Conservation (phyloP, 768 basidiomycete species). For the Naganishia friedmannii region DNA sequence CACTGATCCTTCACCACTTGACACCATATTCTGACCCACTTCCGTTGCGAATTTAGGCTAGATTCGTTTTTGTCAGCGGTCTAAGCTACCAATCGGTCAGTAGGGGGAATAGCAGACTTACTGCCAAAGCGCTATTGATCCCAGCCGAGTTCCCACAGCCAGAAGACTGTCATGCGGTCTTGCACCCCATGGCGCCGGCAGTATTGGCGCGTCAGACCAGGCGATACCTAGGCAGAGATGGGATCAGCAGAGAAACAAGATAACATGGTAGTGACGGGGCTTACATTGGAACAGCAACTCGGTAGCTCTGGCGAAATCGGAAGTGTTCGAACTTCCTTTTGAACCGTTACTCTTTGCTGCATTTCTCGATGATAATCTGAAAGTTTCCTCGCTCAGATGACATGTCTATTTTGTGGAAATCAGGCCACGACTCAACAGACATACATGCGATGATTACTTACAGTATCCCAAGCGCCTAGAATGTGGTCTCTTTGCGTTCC, state of each 20-base stretch:
- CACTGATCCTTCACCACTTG: constrained; percentile 5
- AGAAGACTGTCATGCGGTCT: constrained; percentile 23
- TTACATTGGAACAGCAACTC: constrained; percentile 18
- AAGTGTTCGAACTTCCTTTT: too few species aligned
- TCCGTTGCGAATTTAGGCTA: background rate
- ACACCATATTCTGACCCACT: constrained; percentile 6
- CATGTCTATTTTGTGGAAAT: background rate
- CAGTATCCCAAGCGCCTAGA: constrained; percentile 1
- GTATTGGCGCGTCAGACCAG: constrained; percentile 14
- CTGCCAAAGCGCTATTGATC: constrained; percentile 14
- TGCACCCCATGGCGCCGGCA: constrained; percentile 12
- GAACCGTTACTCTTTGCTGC: background rate
- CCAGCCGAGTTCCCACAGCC: constrained; percentile 1
- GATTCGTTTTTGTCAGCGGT: background rate
- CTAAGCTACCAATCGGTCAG: background rate
- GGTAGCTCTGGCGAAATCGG: background rate
- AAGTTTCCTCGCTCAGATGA: constrained; percentile 8
- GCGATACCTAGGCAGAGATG: background rate
- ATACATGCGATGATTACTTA: background rate
- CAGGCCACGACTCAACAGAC: background rate
- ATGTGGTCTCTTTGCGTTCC: constrained; percentile 7
- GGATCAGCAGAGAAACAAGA: too few species aligned
- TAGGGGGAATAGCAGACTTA: background rate
- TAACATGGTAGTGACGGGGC: too few species aligned
- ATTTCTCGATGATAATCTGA: background rate